These are phyloP conservation scores for Coleophoma eucalyptorum DNA, from an alignment of 2,329 filamentous ascomycete species.

Conservation along the genomic window DNA sequence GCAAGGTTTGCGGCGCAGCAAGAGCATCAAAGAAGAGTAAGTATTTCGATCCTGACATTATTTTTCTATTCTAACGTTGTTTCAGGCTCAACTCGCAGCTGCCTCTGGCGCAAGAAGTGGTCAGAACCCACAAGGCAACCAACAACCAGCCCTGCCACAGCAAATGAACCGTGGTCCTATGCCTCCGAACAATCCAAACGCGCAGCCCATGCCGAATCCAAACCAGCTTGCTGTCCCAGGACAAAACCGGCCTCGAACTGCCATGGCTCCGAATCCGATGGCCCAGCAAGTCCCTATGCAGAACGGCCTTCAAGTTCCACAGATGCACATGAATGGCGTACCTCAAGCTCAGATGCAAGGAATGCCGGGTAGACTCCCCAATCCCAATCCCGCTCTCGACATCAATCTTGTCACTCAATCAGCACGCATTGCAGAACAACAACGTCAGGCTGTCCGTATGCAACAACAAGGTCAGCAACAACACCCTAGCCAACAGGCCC, in stretches of 20 bases:
- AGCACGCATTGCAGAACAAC: slow-evolving; percentile 63
- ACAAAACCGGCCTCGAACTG: slow-evolving; percentile 47
- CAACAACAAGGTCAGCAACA: slow-evolving; percentile 26
- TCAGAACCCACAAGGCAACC: slow-evolving; percentile 11
- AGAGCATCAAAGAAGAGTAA: slow-evolving; percentile 49
- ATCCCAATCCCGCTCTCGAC: slow-evolving; percentile 44
- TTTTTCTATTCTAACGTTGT: not conserved
- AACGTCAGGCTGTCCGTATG: slow-evolving; percentile 43
- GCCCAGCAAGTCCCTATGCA: slow-evolving; percentile 34
- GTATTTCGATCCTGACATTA: slow-evolving; percentile 31
- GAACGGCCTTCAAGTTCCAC: slow-evolving; percentile 28
- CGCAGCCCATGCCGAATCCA: not conserved
- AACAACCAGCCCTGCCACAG: slow-evolving; percentile 12
- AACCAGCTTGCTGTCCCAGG: slow-evolving; percentile 15
- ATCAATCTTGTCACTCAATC: slow-evolving; percentile 58
- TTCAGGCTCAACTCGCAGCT: not conserved
- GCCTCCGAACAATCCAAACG: slow-evolving; percentile 15
- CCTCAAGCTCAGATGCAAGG: slow-evolving; percentile 67
- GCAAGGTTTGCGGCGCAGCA: slow-evolving; percentile 35
- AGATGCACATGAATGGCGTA: slow-evolving; percentile 57
- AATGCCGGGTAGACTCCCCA: slow-evolving; percentile 51
- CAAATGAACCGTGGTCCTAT: slow-evolving; percentile 15
- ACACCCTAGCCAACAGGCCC: slow-evolving; percentile 22
- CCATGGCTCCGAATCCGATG: slow-evolving; percentile 49
- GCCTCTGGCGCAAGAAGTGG: not conserved